phyloP scores from a whole-genome alignment of 129 eudicot species.

The Pittosporum tobira region DNA sequence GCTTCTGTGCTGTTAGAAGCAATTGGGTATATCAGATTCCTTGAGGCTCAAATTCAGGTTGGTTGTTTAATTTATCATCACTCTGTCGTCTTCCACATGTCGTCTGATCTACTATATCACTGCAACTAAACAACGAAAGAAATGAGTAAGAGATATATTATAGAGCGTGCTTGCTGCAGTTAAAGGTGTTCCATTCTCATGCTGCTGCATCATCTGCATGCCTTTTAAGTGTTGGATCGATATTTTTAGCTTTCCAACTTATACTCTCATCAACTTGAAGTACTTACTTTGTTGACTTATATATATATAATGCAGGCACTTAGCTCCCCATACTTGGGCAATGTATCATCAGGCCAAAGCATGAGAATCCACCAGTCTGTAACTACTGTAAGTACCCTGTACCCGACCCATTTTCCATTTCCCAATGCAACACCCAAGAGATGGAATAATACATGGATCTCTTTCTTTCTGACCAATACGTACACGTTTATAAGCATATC shows the following conservation, averaged over 20 bases:
- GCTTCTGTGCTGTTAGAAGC: slow-evolving; percentile 27
- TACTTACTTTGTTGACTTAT: background rate
- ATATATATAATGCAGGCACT: slow-evolving; percentile 46
- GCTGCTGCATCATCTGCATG: too few relatives aligned
- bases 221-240: background rate
- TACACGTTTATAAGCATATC: too few relatives aligned
- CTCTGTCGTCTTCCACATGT: too few relatives aligned
- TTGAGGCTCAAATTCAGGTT: slow-evolving; percentile 17
- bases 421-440: slow-evolving; percentile 30
- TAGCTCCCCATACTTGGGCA: slow-evolving; percentile 68
- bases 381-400: slow-evolving; percentile 26
- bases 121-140: too few relatives aligned
- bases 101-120: too few relatives aligned
- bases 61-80: background rate
- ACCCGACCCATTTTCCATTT: slow-evolving; percentile 21
- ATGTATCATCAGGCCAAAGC: slow-evolving; percentile 46
- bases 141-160: background rate
- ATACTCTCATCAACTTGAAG: too few relatives aligned
- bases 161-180: slow-evolving; percentile 29
- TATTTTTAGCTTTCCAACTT: background rate
- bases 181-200: slow-evolving; percentile 17
- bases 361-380: slow-evolving; percentile 69
- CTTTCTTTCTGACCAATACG: background rate
- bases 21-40: slow-evolving; percentile 25
- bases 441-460: too few relatives aligned